Evolutionary conservation across 179 eudicot genomes (phyloP).

Genomic region (Drosera spatulata): DNA sequence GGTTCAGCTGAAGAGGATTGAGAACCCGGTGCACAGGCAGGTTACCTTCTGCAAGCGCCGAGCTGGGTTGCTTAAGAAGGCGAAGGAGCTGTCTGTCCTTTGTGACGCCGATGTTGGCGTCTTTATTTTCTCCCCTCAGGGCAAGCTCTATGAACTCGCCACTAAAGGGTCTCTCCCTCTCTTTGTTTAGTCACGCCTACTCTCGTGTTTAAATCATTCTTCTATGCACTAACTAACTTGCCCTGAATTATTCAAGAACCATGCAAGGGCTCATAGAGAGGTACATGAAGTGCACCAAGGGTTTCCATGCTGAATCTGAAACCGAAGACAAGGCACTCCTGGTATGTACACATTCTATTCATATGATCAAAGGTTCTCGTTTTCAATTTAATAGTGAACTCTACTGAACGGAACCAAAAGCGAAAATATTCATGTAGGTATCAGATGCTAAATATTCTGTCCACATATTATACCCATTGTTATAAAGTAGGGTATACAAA

Average conservation of each 20-base stretch:
- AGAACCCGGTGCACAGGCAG: slow-evolving; percentile 84
- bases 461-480: not conserved
- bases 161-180: slow-evolving; percentile 52
- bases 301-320: slow-evolving; percentile 19
- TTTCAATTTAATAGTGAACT: too few species aligned
- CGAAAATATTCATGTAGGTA: not conserved
- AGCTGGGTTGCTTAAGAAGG: slow-evolving; percentile 85
- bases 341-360: slow-evolving; percentile 25
- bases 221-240: not conserved
- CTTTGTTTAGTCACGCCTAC: not conserved
- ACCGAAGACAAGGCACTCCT: slow-evolving; percentile 30
- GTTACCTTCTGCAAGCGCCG: slow-evolving; percentile 93
- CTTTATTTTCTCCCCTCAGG: slow-evolving; percentile 71
- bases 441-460: slow-evolving; percentile 3
- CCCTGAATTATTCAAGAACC: slow-evolving; percentile 17
- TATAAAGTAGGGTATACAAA: too few species aligned
- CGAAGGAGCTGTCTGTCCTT: slow-evolving; percentile 80
- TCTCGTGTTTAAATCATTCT: not conserved
- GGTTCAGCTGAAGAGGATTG: slow-evolving; percentile 80
- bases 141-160: slow-evolving; percentile 88
- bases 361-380: too few species aligned
- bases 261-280: slow-evolving; percentile 77
- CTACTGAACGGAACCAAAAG: not conserved
- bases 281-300: slow-evolving; percentile 43
- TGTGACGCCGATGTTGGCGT: slow-evolving; percentile 84